These are phyloP conservation scores for Fusarium sp. DNA, from an alignment of 2,329 filamentous ascomycete species.

Conservation along the genomic window DNA sequence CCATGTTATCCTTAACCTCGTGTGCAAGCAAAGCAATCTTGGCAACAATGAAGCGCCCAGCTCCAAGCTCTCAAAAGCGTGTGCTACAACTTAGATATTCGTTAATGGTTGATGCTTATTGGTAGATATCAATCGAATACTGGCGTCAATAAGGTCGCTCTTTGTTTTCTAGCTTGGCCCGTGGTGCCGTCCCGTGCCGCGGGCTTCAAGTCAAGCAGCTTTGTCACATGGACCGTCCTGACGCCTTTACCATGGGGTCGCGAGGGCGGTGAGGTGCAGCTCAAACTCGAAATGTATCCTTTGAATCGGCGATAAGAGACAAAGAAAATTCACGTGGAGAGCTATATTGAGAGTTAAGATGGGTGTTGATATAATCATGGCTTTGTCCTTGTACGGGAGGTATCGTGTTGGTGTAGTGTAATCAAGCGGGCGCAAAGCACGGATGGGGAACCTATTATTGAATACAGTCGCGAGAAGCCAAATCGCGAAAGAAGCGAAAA, in stretches of 20 bases:
- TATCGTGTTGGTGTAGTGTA: constrained; percentile 1
- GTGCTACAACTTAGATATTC: constrained; percentile 30
- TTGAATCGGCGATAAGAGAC: constrained; percentile 28
- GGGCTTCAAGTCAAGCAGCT: constrained; percentile 13
- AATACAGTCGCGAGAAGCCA: neutral
- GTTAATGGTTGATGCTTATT: no score
- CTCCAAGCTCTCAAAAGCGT: constrained; percentile 17
- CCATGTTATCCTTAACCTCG: neutral
- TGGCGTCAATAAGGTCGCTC: constrained; percentile 23
- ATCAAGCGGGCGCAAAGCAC: constrained; percentile 4
- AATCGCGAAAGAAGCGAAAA: constrained; percentile 2
- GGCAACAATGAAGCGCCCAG: constrained; percentile 14
- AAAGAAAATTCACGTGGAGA: constrained; percentile 1
- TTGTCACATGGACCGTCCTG: constrained; percentile 30
- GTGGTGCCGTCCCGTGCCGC: constrained; percentile 38
- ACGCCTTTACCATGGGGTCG: constrained; percentile 31
- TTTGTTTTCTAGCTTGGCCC: constrained; percentile 33
- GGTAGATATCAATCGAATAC: constrained; percentile 22
- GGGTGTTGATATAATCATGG: constrained; percentile 11
- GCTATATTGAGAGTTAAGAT: neutral
- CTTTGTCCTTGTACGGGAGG: constrained; percentile 8
- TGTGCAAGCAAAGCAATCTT: neutral
- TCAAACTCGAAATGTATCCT: neutral
- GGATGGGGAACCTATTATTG: constrained; percentile 5
- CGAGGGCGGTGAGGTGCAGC: constrained; percentile 24